phyloP scores from a whole-genome alignment of 352 stramenopile genomes.

The Pythium brassicae region DNA sequence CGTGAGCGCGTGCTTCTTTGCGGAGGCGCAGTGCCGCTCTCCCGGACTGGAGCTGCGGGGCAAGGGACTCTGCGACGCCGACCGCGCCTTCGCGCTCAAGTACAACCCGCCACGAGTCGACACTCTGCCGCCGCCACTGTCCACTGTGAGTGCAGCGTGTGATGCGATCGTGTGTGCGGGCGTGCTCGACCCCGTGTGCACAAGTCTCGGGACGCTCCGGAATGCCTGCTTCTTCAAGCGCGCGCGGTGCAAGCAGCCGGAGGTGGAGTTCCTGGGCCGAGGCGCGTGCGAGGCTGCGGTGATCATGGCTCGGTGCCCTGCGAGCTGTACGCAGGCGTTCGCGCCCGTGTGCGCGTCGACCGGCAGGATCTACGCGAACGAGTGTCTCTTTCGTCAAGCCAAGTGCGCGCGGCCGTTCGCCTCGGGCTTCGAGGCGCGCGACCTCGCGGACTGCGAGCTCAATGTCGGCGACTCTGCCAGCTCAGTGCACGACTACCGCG shows the following conservation, averaged over 20 bases:
- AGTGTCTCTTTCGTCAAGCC: constrained; percentile 47
- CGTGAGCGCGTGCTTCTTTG: constrained; percentile 47
- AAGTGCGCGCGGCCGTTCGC: constrained; percentile 27
- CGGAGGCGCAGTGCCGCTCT: constrained; percentile 32
- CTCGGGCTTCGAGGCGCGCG: constrained; percentile 11
- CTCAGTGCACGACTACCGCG: constrained; percentile 4
- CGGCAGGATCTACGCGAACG: constrained; percentile 46
- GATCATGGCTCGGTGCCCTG: constrained; percentile 25
- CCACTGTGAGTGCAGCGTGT: constrained; percentile 1
- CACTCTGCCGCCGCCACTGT: not conserved
- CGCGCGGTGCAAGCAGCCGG: constrained; percentile 22
- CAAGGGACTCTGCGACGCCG: constrained; percentile 23
- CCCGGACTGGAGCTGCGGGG: constrained; percentile 17
- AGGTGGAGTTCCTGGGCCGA: constrained; percentile 18
- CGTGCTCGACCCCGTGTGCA: constrained; percentile 47
- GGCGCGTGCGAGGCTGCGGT: constrained; percentile 21
- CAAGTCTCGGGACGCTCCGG: constrained; percentile 33
- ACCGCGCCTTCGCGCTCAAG: constrained; percentile 20
- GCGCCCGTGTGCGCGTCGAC: constrained; percentile 45
- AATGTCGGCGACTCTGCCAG: constrained; percentile 13
- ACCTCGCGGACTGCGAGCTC: constrained; percentile 21
- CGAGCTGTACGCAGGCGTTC: constrained; percentile 31
- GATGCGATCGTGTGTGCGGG: constrained; percentile 31
- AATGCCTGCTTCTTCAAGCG: constrained; percentile 41
- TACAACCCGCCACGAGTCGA: constrained; percentile 20